Evolutionary conservation across 1,284 basidiomycete species (phyloP), one percentile per base, ranked within the genome.

Genomic region (Abortiporus biennis): DNA sequence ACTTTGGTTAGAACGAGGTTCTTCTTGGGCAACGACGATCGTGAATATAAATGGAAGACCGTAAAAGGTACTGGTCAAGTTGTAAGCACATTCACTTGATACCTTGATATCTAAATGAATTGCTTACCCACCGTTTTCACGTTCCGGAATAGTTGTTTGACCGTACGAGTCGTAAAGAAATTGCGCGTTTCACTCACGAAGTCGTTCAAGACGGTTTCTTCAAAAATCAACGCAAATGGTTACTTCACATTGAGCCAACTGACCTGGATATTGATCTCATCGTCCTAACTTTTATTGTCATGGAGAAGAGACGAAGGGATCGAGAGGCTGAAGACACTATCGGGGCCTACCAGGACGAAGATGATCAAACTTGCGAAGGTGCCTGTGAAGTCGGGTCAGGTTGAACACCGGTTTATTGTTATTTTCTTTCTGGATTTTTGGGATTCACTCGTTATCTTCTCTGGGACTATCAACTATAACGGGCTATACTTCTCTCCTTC

Each of bases 221-320:
- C 52, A 61, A 64, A 3, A 68, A 67, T n/a, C 64, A 74, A 52
- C 62, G 58, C 46, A 73, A 68, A 47, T 64, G 66, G 37, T 60
- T 64, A 27, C 63, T 77, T 19, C 58, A 58, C 29, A 65, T 75
- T 35, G 63, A 71, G 42, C 68, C 72, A 21, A 52, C 53, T 31
- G 50, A 51, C 29, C 54, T 76, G 21, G 68, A 74, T 50, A 63
- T 73, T 45, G 74, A 77, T 53, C 58, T 76, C 43, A 55, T 76
- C 36, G 58, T 77, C 20, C 55, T 76, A 25, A 72, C 74, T 11
- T 76, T 74, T 47, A 51, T 76, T 45, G 66, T 77, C 44, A 65
- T 76, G 63, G 72, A 74, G 59, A 73, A 68, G 58, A 71, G 71
- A n/a, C n/a, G n/a, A n/a, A n/a, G n/a, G n/a, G n/a, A n/a, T n/a